Percentiles rank a stretch among this genome's conserved stretches.
Conservation (phyloP, 2,329 filamentous ascomycete species). For the Tolypocladium cylindrosporum region DNA sequence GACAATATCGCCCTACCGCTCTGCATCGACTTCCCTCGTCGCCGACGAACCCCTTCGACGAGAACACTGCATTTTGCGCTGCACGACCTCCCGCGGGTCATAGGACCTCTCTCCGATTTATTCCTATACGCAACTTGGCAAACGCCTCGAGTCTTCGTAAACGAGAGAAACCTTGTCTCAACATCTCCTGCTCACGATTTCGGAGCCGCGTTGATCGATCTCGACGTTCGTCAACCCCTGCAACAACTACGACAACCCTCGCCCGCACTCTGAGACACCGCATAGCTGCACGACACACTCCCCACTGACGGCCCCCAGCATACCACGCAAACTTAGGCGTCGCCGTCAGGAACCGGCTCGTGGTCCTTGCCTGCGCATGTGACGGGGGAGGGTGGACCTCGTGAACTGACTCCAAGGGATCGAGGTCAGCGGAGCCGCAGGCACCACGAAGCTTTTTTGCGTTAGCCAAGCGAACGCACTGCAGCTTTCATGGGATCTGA, state of each 20-base stretch:
- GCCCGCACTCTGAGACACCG: background rate
- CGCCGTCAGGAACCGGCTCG: constrained; percentile 13
- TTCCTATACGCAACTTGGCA: background rate
- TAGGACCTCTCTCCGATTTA: background rate
- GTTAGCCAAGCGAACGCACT: background rate
- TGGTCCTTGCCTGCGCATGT: constrained; percentile 31
- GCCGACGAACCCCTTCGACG: background rate
- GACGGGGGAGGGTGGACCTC: constrained; percentile 29
- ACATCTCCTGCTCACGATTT: constrained; percentile 3
- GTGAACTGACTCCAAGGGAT: constrained; percentile 24
- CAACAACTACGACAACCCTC: background rate
- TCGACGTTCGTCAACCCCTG: constrained; percentile 11
- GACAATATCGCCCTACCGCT: background rate
- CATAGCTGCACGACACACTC: background rate
- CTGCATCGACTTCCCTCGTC: background rate
- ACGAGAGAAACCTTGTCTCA: background rate
- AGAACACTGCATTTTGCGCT: background rate
- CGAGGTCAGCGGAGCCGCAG: constrained; percentile 17
- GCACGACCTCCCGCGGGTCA: background rate
- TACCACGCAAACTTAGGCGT: constrained; percentile 2
- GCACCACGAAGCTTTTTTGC: background rate
- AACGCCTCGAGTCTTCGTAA: background rate
- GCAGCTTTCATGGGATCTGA: constrained; percentile 3
- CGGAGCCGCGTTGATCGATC: constrained; percentile 8
- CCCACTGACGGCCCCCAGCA: background rate